Evolutionary conservation across 176 grass and related monocot species (phyloP).

Genomic region (Alopecurus myosuroides): DNA sequence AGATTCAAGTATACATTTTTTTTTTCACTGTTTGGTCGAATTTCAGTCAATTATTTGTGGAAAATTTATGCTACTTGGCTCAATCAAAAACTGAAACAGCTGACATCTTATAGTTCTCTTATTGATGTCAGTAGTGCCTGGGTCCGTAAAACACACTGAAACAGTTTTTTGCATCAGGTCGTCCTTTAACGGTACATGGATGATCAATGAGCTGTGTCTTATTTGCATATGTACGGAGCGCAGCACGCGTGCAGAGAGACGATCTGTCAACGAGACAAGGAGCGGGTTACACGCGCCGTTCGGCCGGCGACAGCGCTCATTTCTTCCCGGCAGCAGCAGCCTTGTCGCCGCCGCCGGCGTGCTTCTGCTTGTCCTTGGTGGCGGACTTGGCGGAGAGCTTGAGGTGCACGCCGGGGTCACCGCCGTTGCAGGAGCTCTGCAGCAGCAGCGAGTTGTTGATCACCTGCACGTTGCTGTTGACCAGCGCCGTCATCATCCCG

Average conservation of each 20-base stretch:
- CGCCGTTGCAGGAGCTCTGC: slow-evolving; percentile 43
- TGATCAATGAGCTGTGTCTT: too few relatives aligned
- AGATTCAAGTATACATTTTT: too few relatives aligned
- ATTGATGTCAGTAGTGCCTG: too few relatives aligned
- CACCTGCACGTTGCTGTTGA: slow-evolving; percentile 84
- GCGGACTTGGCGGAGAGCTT: slow-evolving; percentile 26
- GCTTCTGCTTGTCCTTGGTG: slow-evolving; percentile 20
- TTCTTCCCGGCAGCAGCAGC: neutral
- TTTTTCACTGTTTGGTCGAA: too few relatives aligned
- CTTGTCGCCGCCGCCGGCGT: neutral
- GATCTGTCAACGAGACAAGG: neutral
- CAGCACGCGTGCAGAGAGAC: neutral
- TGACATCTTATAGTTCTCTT: too few relatives aligned
- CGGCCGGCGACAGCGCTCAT: neutral
- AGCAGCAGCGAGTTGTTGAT: slow-evolving; percentile 78
- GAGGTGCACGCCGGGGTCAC: slow-evolving; percentile 58
- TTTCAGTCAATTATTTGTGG: too few relatives aligned
- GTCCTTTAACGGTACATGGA: too few relatives aligned
- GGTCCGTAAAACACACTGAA: too few relatives aligned
- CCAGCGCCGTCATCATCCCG: slow-evolving; percentile 13
- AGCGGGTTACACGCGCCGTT: neutral
- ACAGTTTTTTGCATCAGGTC: too few relatives aligned
- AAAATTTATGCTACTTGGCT: too few relatives aligned
- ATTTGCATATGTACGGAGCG: neutral
- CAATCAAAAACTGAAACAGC: too few relatives aligned